These are phyloP conservation scores for Beauveria pseudobassiana DNA, from an alignment of 2,329 filamentous ascomycete genomes.

Conservation along the genomic window DNA sequence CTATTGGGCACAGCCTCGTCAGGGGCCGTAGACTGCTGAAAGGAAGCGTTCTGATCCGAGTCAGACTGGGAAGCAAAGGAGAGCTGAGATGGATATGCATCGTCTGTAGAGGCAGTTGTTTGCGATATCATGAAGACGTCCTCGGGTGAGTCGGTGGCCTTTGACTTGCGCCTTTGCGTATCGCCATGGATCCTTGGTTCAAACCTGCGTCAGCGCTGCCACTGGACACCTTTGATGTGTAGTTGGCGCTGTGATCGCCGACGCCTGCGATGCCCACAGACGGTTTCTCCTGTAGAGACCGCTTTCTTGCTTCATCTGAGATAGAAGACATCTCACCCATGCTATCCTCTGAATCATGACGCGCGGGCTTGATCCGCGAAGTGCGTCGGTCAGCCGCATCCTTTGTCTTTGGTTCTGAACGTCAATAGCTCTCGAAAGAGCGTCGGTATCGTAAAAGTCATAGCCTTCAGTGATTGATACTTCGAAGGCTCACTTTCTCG, in stretches of 20 bases:
- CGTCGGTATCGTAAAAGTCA: conserved; percentile 58
- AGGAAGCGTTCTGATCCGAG: conserved; percentile 14
- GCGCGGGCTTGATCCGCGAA: conserved; percentile 19
- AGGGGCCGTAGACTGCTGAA: conserved; percentile 12
- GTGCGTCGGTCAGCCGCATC: conserved; percentile 17
- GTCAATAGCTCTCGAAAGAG: conserved; percentile 43
- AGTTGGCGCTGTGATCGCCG: background rate
- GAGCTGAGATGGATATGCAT: conserved; percentile 23
- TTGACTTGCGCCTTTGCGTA: background rate
- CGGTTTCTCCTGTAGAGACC: background rate
- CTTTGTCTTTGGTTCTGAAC: conserved; percentile 35
- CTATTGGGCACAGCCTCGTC: conserved; percentile 14
- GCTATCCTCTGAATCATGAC: conserved; percentile 53
- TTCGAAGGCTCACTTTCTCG: conserved; percentile 39
- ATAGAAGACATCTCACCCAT: conserved; percentile 52
- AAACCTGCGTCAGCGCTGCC: conserved; percentile 2
- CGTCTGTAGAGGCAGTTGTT: conserved; percentile 33
- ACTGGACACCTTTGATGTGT: conserved; percentile 15
- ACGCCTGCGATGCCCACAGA: background rate
- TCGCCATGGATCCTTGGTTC: conserved; percentile 8
- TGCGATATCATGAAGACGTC: conserved; percentile 40
- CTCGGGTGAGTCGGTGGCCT: conserved; percentile 25
- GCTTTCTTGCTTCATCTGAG: conserved; percentile 36
- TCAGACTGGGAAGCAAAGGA: conserved; percentile 24
- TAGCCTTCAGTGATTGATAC: conserved; percentile 53